Conservation (phyloP, 495 filamentous ascomycete genomes). For the Aspergillus indologenus region DNA sequence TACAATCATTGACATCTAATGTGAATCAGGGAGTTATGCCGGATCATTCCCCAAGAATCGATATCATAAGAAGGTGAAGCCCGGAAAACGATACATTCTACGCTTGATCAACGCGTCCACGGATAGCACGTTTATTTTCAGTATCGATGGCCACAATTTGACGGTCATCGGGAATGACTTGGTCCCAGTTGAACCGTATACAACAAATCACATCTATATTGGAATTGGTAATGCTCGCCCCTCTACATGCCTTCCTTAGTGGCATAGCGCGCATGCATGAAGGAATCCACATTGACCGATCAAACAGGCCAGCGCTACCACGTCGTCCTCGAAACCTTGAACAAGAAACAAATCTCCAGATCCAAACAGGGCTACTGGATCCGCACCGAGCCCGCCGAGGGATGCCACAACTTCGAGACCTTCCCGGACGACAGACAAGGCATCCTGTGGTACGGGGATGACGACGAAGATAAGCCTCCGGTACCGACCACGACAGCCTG, state of each 20-base stretch:
- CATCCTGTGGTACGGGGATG: conserved; percentile 8
- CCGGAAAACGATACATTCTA: not conserved
- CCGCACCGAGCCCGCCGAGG: conserved; percentile 29
- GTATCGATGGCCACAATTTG: conserved; percentile 42
- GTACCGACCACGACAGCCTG: conserved; percentile 1
- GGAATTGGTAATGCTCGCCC: conserved; percentile 41
- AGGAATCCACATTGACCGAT: not conserved
- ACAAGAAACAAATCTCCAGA: conserved; percentile 10
- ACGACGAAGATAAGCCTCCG: not conserved
- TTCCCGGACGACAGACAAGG: conserved; percentile 11
- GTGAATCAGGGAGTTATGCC: not conserved
- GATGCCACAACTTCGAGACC: conserved; percentile 9
- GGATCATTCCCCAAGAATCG: not conserved
- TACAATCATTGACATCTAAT: too few species aligned
- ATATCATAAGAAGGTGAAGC: not conserved
- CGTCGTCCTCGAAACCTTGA: conserved; percentile 55
- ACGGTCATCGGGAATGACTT: conserved; percentile 44
- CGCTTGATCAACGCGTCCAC: conserved; percentile 44
- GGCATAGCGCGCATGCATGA: not conserved
- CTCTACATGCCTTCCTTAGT: not conserved
- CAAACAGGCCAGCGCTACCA: conserved; percentile 54
- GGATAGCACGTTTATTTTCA: conserved; percentile 43
- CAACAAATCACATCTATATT: conserved; percentile 41
- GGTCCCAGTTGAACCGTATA: conserved; percentile 42
- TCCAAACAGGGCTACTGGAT: conserved; percentile 55